Evolutionary conservation across 1,139 yeast species (phyloP), one percentile per base, ranked within the genome.

Genomic region (Debaryomyces robertsiae): DNA sequence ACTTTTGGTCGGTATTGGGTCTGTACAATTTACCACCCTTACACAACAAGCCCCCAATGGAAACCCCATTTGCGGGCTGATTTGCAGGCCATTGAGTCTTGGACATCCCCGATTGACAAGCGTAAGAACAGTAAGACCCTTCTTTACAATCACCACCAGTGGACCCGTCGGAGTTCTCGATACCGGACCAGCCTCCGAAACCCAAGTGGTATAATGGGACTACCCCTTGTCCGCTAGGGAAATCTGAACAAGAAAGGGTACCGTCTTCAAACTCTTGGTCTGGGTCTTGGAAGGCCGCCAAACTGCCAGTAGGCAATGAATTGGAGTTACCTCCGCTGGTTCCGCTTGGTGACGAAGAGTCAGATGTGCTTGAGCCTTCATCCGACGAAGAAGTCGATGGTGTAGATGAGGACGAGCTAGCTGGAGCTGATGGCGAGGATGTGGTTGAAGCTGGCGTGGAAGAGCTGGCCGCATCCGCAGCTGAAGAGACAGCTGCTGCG

Each of bases 91-190:
- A 85, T 71, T 85, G 94, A 44, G 93, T 84, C 74, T 85, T 85
- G 55, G 93, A 84, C 93, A 84, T 84, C 79, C 94, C 94, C 43
- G 93, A 79, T 68, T 84, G 91, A 69, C 94, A 85, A 48, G 93
- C 89, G 61, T 85, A 85, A 43, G 93, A 85, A 66, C 94, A 85
- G 76, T 83, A 84, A 56, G 78, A 76, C 45, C 90, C 93, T 47
- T 84, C 90, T 50, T 73, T 61, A 74, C 94, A 85, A 34, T 72
- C 60, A 45, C 84, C 75, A 45, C 88, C 82, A 45, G 89, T 81
- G 37, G 80, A 74, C 57, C 85, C 86, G 50, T 76, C 62, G 55
- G 72, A 63, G 60, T 79, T 79, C 72, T 82, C 81, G 53, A 84
- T 69, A 60, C 88, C 84, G 36, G 93, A 75, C 81, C 79, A 85